A percentile compares a stretch with the other conserved stretches of the same genome.
Evolutionary conservation across 2,329 filamentous ascomycete species (phyloP).

Genomic region (Colletotrichum tanaceti): DNA sequence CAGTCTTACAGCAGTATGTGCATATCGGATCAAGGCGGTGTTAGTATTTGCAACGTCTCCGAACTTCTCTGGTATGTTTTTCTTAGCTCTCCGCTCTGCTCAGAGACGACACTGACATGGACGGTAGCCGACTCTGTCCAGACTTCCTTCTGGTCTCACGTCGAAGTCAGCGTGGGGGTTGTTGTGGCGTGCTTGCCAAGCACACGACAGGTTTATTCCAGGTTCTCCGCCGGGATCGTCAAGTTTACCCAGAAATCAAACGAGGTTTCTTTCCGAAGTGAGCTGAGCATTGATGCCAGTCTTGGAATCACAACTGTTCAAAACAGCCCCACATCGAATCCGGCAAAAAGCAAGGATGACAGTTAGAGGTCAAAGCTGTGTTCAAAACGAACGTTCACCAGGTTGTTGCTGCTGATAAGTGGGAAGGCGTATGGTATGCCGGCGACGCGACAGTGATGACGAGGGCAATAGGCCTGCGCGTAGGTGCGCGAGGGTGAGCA

Average conservation of each 20-base stretch:
- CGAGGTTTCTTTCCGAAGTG: not conserved
- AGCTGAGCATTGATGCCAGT: no score
- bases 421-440: no score
- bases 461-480: no score
- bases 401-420: no score
- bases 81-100: not conserved
- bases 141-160: not conserved
- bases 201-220: not conserved
- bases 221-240: not conserved
- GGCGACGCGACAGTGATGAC: no score
- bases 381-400: no score
- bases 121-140: not conserved
- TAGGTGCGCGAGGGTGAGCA: no score
- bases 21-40: not conserved
- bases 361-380: no score
- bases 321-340: no score
- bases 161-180: conserved; percentile 5
- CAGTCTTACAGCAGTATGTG: conserved; percentile 23
- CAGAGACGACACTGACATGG: no score
- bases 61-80: not conserved
- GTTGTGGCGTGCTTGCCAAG: conserved; percentile 21
- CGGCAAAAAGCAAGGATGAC: no score
- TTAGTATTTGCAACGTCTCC: not conserved
- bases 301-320: no score
- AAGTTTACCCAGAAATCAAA: not conserved